phyloP scores from a whole-genome alignment of 768 basidiomycete genomes.

The Boletus sensibilis region DNA sequence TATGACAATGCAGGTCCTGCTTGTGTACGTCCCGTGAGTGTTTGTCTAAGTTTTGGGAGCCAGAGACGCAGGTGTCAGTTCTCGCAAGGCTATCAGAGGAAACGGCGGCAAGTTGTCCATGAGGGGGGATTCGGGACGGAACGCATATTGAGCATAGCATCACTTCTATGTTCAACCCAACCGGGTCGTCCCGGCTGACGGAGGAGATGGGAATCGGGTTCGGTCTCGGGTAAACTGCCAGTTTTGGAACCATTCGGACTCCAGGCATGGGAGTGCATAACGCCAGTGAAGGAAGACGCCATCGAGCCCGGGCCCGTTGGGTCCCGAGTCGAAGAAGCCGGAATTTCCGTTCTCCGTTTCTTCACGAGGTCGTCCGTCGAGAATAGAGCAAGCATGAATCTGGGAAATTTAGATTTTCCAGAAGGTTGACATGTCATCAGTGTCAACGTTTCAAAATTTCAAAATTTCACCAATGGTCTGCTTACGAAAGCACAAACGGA shows the following conservation, averaged over 20 bases:
- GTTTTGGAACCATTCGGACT: not conserved
- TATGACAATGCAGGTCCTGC: not conserved
- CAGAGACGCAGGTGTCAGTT: not conserved
- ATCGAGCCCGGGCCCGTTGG: not conserved
- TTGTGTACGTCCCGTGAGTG: not conserved
- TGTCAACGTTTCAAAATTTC: too few species aligned
- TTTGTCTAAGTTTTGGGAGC: not conserved
- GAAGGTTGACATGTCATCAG: too few species aligned
- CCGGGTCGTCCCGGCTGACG: not conserved
- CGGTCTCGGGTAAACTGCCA: not conserved
- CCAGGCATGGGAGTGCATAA: not conserved
- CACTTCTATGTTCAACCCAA: too few species aligned
- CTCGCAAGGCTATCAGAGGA: not conserved
- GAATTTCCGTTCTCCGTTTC: not conserved
- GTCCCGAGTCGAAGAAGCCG: not conserved
- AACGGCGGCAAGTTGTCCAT: not conserved
- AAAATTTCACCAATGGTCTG: too few species aligned
- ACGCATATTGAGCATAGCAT: too few species aligned
- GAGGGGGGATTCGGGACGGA: not conserved
- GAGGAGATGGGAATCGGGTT: not conserved
- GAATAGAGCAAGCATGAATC: not conserved
- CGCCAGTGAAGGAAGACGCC: not conserved
- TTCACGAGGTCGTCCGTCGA: not conserved
- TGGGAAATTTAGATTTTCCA: too few species aligned
- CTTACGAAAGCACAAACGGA: conserved; percentile 3